Percentiles rank a stretch among this genome's conserved stretches.
phyloP scores from a whole-genome alignment of 345 rosid species.

The Geranium rotundifolium region DNA sequence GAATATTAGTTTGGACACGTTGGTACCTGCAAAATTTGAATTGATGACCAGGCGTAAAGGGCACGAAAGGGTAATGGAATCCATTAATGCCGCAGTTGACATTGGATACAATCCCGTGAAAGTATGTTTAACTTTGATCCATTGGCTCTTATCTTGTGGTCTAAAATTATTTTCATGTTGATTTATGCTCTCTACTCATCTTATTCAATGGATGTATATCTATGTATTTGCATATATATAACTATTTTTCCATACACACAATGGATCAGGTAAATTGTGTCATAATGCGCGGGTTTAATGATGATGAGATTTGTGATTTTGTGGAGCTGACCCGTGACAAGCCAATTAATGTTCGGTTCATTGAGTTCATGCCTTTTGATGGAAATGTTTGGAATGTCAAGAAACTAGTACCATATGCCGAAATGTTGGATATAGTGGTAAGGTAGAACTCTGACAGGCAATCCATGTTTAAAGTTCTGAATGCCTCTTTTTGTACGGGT shows the following conservation, averaged over 20 bases:
- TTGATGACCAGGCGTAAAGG: constrained; percentile 86
- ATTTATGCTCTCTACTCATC: too few species aligned
- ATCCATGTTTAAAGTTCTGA: constrained; percentile 9
- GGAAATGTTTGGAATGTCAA: constrained; percentile 93
- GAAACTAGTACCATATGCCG: constrained; percentile 72
- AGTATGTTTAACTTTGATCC: constrained; percentile 23
- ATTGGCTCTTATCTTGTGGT: neutral
- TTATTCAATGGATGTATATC: too few species aligned
- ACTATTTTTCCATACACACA: too few species aligned
- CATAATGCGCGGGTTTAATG: constrained; percentile 88
- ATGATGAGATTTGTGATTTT: constrained; percentile 91
- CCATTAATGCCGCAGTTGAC: constrained; percentile 63
- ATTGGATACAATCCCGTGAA: constrained; percentile 83
- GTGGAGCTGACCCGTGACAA: constrained; percentile 66
- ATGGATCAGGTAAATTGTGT: constrained; percentile 70
- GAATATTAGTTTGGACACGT: constrained; percentile 78
- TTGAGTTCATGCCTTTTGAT: constrained; percentile 98
- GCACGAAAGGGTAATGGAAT: constrained; percentile 60
- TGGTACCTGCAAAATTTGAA: constrained; percentile 84
- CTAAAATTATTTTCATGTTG: neutral
- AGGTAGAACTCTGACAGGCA: constrained; percentile 37
- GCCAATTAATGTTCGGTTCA: constrained; percentile 81
- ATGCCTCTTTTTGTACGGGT: constrained; percentile 3
- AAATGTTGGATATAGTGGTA: constrained; percentile 91
- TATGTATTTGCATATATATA: too few species aligned